These are phyloP conservation scores for Simplicillium sp. DNA, from an alignment of 2,329 filamentous ascomycete species.

Conservation along the genomic window DNA sequence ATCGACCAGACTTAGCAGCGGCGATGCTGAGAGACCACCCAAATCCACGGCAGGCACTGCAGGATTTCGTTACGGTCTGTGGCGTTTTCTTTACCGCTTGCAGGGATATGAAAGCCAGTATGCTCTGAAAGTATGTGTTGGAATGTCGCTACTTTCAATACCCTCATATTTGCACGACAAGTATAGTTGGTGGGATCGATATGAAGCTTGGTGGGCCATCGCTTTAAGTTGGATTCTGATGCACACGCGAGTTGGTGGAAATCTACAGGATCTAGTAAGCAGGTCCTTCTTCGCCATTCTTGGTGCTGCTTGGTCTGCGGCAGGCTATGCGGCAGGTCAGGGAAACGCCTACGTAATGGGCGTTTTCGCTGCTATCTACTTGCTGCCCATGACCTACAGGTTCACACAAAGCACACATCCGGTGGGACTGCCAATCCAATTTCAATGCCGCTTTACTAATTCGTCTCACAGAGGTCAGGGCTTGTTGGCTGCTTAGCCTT, in stretches of 20 bases:
- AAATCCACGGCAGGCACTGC: conserved; percentile 13
- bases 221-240: conserved; percentile 47
- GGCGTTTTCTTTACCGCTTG: conserved; percentile 39
- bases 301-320: conserved; percentile 44
- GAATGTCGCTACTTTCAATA: conserved; percentile 40
- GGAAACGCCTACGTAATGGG: conserved; percentile 47
- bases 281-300: conserved; percentile 38
- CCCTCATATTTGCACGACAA: conserved; percentile 40
- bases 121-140: conserved; percentile 44
- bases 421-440: conserved; percentile 18
- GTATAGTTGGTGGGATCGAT: conserved; percentile 42
- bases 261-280: conserved; percentile 46
- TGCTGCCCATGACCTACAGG: conserved; percentile 51
- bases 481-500: conserved; percentile 49
- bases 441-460: conserved; percentile 7
- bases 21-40: not conserved
- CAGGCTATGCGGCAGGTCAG: conserved; percentile 38
- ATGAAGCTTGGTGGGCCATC: conserved; percentile 50
- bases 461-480: conserved; percentile 36
- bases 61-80: conserved; percentile 34
- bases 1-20: not conserved
- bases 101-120: conserved; percentile 50
- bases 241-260: conserved; percentile 42
- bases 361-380: conserved; percentile 44
- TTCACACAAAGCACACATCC: conserved; percentile 45